Conservation (phyloP, 805 yeast genomes). For the Candida corydali region DNA sequence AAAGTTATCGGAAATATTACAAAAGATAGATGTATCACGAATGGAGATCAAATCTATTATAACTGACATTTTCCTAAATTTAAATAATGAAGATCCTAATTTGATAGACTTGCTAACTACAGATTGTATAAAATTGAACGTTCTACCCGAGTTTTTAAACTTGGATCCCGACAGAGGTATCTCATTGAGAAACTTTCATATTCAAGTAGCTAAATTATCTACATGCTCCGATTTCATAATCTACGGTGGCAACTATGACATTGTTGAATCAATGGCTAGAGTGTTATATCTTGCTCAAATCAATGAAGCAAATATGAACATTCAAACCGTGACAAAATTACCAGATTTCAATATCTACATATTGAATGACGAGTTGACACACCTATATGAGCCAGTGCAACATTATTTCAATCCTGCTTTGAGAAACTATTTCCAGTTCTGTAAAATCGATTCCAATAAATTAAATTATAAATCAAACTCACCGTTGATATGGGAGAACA, state of each 20-base stretch:
- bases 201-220: conserved; percentile 79
- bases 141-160: conserved; percentile 51
- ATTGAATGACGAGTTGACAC: conserved; percentile 1
- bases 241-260: conserved; percentile 50
- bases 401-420: background rate
- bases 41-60: conserved; percentile 23
- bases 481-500: conserved; percentile 52
- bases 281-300: conserved; percentile 36
- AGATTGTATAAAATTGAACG: conserved; percentile 41
- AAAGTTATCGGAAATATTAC: conserved; percentile 49
- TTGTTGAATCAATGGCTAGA: conserved; percentile 21
- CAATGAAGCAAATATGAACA: conserved; percentile 12
- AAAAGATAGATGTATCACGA: conserved; percentile 42
- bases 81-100: conserved; percentile 5
- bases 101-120: conserved; percentile 25
- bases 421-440: conserved; percentile 3
- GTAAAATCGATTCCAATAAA: conserved; percentile 4
- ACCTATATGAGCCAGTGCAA: conserved; percentile 2
- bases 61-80: conserved; percentile 10
- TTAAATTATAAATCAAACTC: conserved; percentile 2
- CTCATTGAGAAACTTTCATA: conserved; percentile 77
- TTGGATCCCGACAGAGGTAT: conserved; percentile 71
- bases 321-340: conserved; percentile 6
- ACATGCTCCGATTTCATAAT: conserved; percentile 70
- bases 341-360: conserved; percentile 12